Conservation (phyloP, 2,329 filamentous ascomycete genomes). For the Scedosporium apiospermum region DNA sequence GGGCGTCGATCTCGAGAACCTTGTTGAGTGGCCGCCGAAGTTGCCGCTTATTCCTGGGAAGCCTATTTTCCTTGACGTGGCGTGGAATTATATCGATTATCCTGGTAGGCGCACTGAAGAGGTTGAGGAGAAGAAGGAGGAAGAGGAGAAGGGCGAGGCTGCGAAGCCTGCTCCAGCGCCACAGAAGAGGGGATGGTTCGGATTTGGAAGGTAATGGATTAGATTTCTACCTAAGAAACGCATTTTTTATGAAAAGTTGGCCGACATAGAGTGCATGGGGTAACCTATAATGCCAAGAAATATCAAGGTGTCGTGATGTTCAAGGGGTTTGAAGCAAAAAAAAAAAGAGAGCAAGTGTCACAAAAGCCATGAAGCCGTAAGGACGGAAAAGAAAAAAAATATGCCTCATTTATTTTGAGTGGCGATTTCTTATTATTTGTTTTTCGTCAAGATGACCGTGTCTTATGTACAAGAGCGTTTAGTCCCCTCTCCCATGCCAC, state of each 20-base stretch:
- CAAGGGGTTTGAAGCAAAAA: background rate
- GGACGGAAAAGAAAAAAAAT: background rate
- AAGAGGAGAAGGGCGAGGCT: constrained; percentile 18
- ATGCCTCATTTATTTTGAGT: constrained; percentile 29
- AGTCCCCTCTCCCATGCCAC: constrained; percentile 30
- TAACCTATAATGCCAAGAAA: background rate
- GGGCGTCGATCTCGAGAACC: constrained; percentile 63
- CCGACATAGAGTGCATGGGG: background rate
- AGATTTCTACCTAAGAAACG: too few relatives aligned
- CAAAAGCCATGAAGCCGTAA: background rate
- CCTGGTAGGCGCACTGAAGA: constrained; percentile 41
- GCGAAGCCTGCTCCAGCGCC: constrained; percentile 30
- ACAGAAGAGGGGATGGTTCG: constrained; percentile 68
- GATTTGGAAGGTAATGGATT: constrained; percentile 45
- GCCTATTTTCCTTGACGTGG: constrained; percentile 89
- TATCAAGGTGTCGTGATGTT: background rate
- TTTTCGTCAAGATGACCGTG: constrained; percentile 12
- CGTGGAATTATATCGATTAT: constrained; percentile 96
- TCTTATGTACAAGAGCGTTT: constrained; percentile 33
- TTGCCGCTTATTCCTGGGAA: constrained; percentile 81
- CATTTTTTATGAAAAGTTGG: background rate
- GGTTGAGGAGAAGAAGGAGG: constrained; percentile 16
- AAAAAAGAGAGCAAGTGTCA: background rate
- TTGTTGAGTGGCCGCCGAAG: constrained; percentile 81
- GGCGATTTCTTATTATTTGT: constrained; percentile 49